These are phyloP conservation scores for Porcisia hertigi DNA, from an alignment of 208 protist genomes.

Conservation along the genomic window DNA sequence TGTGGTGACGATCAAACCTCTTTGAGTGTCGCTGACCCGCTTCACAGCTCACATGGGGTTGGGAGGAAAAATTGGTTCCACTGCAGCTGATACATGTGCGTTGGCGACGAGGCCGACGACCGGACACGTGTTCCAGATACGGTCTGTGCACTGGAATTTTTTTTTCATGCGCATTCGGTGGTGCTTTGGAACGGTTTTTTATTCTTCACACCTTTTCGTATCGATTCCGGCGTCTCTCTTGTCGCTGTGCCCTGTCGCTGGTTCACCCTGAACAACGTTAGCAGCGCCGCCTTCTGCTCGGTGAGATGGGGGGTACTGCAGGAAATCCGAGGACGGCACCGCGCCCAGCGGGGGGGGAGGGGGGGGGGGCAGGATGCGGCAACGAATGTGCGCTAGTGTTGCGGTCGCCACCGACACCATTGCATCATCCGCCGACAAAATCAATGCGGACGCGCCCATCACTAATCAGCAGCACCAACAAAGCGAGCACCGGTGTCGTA, in stretches of 20 bases:
- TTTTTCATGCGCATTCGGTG: neutral
- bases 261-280: neutral
- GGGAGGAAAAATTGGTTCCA: slow-evolving; percentile 25
- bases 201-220: neutral
- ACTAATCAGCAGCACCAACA: neutral
- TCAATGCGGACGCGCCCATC: neutral
- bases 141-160: neutral
- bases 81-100: slow-evolving; percentile 29
- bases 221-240: neutral
- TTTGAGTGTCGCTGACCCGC: slow-evolving; percentile 1
- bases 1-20: slow-evolving; percentile 17
- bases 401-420: neutral
- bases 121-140: neutral
- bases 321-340: slow-evolving; percentile 5
- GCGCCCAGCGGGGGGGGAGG: neutral
- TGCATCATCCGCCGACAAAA: neutral
- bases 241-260: neutral
- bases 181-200: neutral
- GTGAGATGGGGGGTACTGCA: neutral
- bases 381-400: neutral
- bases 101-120: neutral
- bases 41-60: slow-evolving; percentile 20
- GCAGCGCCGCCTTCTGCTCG: slow-evolving; percentile 11
- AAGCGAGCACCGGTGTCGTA: neutral
- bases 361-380: neutral